Evolutionary conservation across 1,284 basidiomycete genomes (phyloP), one percentile per base, ranked within the genome.

Genomic region (Cryptococcus sp.): DNA sequence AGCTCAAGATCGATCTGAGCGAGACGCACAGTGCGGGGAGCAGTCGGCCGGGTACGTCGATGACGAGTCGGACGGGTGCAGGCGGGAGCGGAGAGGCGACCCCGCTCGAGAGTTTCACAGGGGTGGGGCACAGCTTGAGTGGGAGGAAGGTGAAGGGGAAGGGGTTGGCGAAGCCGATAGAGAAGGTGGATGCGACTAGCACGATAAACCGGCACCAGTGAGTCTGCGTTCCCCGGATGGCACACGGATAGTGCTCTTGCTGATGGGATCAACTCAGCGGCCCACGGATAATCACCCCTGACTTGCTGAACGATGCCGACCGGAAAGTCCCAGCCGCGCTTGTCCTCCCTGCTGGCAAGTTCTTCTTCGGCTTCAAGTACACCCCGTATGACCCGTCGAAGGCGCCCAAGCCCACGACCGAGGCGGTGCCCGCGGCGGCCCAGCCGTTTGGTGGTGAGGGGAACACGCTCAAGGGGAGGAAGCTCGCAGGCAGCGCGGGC

Each of bases 101-200:
- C 5, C 65, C 86, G 36, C 89, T 89, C 84, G 93, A 97, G 75
- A 91, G 87, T 60, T 98, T 98, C 80, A 94, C 90, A 66, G 93
- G 93, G 15, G 87, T 86, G 62, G 93, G 93, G 16, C 88, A 94
- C 76, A 93, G 91, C 6, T 78, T 98, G 8, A 83, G 80, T 46
- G 93, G 93, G 13, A 83, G 91, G 64, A 89, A 86, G 78, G 92
- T 93, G 48, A 96, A 91, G 76, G 93, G 93, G 35, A 93, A 90
- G 70, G 93, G 93, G 1, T 84, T 94, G 64, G 86, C 87, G 62
- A 85, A 89, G 63, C 87, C 87, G 68, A 85, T 85, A 12, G 89
- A 95, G 69, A 83, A 85, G 51, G 85, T 91, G 12, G 79, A 87
- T n/a, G 82, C 85, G 59, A 84, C 82, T 13, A 93, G 89, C 79